A percentile compares a stretch with the other conserved stretches of the same genome.
Conservation (phyloP, 2,329 filamentous ascomycete genomes). For the Colletotrichum liriopes region DNA sequence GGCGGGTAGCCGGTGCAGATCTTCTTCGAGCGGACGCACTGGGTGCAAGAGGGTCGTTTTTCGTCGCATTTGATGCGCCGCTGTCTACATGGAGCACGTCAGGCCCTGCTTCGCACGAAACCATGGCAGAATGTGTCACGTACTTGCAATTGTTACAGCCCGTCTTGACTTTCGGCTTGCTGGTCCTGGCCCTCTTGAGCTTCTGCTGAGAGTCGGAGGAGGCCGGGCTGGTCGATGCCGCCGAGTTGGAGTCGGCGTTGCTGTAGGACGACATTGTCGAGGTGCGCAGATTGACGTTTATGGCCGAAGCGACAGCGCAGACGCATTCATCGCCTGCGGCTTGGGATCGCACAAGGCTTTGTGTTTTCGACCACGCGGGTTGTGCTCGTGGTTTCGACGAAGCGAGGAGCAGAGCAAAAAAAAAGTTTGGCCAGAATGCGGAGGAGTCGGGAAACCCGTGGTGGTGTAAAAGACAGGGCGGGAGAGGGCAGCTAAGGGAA, state of each 20-base stretch:
- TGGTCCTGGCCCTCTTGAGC: conserved; percentile 65
- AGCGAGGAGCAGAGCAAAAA: conserved; percentile 7
- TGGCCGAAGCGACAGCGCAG: conserved; percentile 27
- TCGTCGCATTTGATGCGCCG: conserved; percentile 79
- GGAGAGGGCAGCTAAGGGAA: conserved; percentile 8
- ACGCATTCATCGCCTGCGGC: conserved; percentile 32
- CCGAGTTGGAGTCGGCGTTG: conserved; percentile 24
- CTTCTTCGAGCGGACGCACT: conserved; percentile 73
- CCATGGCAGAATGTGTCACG: conserved; percentile 50
- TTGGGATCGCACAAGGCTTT: conserved; percentile 4
- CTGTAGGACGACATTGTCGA: conserved; percentile 29
- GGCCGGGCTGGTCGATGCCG: conserved; percentile 31
- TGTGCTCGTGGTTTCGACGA: background rate
- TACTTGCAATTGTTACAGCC: conserved; percentile 80
- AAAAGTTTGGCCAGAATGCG: conserved; percentile 23
- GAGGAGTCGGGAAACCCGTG: conserved; percentile 20
- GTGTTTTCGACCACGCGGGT: background rate
- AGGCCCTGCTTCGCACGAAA: conserved; percentile 35
- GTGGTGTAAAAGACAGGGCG: conserved; percentile 3
- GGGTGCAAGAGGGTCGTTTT: conserved; percentile 71
- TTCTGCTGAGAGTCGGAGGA: conserved; percentile 46
- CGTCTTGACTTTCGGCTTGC: conserved; percentile 76
- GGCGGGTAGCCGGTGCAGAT: conserved; percentile 75
- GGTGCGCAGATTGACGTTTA: conserved; percentile 8
- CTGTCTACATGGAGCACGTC: conserved; percentile 58